Evolutionary conservation across 371 early-diverging fungal genomes (phyloP).

Genomic region (Syncephalastrum sp.): DNA sequence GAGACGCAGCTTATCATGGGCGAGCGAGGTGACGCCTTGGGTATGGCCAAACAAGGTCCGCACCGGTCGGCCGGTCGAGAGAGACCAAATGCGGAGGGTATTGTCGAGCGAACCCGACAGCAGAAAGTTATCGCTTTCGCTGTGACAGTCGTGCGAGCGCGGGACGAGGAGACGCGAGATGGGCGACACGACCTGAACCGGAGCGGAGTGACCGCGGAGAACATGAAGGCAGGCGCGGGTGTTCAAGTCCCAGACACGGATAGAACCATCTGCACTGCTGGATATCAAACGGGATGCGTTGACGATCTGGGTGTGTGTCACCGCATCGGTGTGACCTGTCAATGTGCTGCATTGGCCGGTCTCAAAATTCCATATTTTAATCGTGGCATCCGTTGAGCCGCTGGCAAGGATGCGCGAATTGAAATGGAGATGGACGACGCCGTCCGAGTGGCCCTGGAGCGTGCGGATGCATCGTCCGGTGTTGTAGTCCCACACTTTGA

Average conservation of each 20-base stretch:
- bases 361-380: slow-evolving; percentile 91
- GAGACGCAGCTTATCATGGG: slow-evolving; percentile 83
- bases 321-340: slow-evolving; percentile 58
- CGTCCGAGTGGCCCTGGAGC: slow-evolving; percentile 79
- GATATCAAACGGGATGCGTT: slow-evolving; percentile 71
- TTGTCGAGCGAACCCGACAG: slow-evolving; percentile 81
- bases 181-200: slow-evolving; percentile 59
- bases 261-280: slow-evolving; percentile 80
- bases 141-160: too few relatives aligned
- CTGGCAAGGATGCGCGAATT: slow-evolving; percentile 78
- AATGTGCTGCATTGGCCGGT: slow-evolving; percentile 76
- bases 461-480: slow-evolving; percentile 87
- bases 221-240: slow-evolving; percentile 61
- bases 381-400: slow-evolving; percentile 85
- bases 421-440: slow-evolving; percentile 87
- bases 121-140: too few relatives aligned
- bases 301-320: slow-evolving; percentile 70
- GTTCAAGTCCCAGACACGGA: slow-evolving; percentile 87
- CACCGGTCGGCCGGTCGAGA: slow-evolving; percentile 72
- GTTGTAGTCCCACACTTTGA: slow-evolving; percentile 96
- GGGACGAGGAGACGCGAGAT: too few relatives aligned
- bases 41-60: slow-evolving; percentile 81
- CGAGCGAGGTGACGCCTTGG: slow-evolving; percentile 82
- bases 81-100: slow-evolving; percentile 81
- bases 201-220: slow-evolving; percentile 72